Conservation (phyloP, 768 basidiomycete species). For the Tulasnella sp. region DNA sequence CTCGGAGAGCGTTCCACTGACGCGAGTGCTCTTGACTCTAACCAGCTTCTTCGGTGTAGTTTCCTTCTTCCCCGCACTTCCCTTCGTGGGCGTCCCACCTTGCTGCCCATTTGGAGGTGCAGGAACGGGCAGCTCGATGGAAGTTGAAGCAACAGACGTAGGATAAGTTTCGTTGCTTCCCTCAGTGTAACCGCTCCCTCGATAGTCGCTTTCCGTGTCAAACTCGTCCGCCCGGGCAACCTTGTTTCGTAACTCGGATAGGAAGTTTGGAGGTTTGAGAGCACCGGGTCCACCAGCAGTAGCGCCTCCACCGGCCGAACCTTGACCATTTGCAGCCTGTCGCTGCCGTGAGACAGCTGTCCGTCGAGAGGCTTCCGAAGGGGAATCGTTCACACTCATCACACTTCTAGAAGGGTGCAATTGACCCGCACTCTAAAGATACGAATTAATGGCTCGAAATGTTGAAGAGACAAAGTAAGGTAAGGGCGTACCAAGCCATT, state of each 20-base stretch:
- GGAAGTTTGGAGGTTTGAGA: constrained; percentile 24
- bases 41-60: constrained; percentile 29
- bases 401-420: constrained; percentile 7
- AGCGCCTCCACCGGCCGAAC: constrained; percentile 11
- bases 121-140: not conserved
- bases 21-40: constrained; percentile 35
- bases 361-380: constrained; percentile 30
- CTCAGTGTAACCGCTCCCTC: constrained; percentile 47
- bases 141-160: constrained; percentile 43
- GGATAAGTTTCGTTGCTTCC: constrained; percentile 53
- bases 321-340: constrained; percentile 4
- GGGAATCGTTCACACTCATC: constrained; percentile 31
- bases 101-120: not conserved
- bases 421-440: not conserved
- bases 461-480: not conserved
- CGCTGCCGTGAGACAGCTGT: constrained; percentile 24
- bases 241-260: constrained; percentile 7
- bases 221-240: constrained; percentile 31
- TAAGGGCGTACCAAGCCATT: constrained; percentile 53
- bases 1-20: constrained; percentile 55
- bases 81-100: constrained; percentile 25
- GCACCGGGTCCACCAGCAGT: constrained; percentile 6
- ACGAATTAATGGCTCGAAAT: not conserved
- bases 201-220: constrained; percentile 57
- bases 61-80: constrained; percentile 23